Base-by-base conservation (phyloP, 441 rosid species). In the Hura crepitans region DNA sequence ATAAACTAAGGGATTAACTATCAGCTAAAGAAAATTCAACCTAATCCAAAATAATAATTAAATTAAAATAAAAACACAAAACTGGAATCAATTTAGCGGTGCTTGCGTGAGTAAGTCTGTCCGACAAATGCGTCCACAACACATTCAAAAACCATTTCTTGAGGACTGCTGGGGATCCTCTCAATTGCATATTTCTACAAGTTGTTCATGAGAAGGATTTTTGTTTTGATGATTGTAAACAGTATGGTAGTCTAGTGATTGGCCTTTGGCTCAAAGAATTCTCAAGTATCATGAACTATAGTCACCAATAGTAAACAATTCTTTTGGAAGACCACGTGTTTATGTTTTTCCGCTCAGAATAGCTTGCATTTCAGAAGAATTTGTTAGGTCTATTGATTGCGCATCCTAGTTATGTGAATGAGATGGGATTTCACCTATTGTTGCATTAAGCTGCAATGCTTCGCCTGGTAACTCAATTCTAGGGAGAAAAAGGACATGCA, bases 381-480 rank as follows among this genome's bases (percentile, higher is more conserved):
- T 30, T 53, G 12, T 27, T 25, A 2, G 6, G 33, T 35, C 14
- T 27, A 12, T 56, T 13, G 31, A 11, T 27, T 28, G 61, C 10
- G 33, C 4, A 6, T 55, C 8, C 20, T 28, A 27, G n/a, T 28
- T 56, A 28, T 56, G 10, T 28, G 37, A 56, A 27, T 20, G 61
- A 56, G 37, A 56, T 4, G 35, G 33, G 28, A 42, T 42, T 55
- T 12, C 0, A 53, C 7, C 1, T 53, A 11, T 10, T 20, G 59
- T 55, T 55, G 33, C 59, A 25, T 25, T 55, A 55, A 55, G 33
- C 59, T 55, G 33, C 59, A 55, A 55, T 55, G 33, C 31, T 56
- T 22, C 59, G 27, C 12, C 33, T 27, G 33, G 33, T 27, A 23
- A 55, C 39, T 3, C 1, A 33, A 25, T 17, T 50, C 59, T 11